Evolutionary conservation across 2,329 filamentous ascomycete species (phyloP), one percentile per base, ranked within the genome.

Genomic region (Cladosporium sp.): DNA sequence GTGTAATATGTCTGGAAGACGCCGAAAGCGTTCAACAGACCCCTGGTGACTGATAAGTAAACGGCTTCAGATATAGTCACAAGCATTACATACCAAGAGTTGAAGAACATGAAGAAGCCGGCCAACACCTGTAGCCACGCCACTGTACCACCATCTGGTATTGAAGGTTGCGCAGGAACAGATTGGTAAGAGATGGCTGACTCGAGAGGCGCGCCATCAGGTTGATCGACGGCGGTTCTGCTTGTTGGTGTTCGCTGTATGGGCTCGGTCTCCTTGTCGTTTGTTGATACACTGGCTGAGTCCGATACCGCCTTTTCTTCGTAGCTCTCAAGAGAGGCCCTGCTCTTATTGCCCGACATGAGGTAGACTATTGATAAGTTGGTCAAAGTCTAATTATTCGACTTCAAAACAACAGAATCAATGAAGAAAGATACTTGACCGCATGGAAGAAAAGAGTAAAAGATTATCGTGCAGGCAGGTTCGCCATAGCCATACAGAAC

Each of bases 61-160:
- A 63, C 64, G 8, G 67, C 70, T 14, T 63, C 11, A 11, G 25
- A 48, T 3, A 13, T 25, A 7, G 21, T 18, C 28, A 23, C 16
- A 14, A 10, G 11, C 6, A 10, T 8, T 5, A 3, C 25, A 3
- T 32, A 70, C 78, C 79, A 82, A 28, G 76, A 77, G 68, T 82
- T 82, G 65, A 82, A 81, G 66, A 82, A 77, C n/a, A 82, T 65
- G 59, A 80, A 79, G 68, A 82, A 82, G 1, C 73, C 72, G 2
- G 79, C 79, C 0, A 79, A 58, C 6, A 82, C 80, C 66, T 82
- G 80, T 23, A 83, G 69, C 80, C 80, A 83, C 0, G 81, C 80
- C 68, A 67, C 70, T 1, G 79, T 65, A 0, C 80, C 80, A 11
- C 80, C 80, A 68, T 82, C 73, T 0, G 81, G 80, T 64, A 64